These are phyloP conservation scores for Alternaria dauci DNA, from an alignment of 2,329 filamentous ascomycete species.

Conservation along the genomic window DNA sequence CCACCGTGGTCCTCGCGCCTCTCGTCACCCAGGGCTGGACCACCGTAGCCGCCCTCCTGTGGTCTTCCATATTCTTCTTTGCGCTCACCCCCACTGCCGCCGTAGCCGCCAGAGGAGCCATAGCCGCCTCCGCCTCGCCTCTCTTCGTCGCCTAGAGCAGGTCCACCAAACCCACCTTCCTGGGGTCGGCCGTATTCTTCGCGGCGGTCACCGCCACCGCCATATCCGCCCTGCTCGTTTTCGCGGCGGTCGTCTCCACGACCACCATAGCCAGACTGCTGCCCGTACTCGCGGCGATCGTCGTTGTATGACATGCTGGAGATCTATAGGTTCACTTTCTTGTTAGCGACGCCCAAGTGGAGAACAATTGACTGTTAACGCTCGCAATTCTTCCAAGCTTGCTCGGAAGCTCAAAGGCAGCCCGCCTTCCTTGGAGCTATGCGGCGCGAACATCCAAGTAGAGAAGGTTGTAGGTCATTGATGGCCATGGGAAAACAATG, in stretches of 20 bases:
- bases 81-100: slow-evolving; percentile 18
- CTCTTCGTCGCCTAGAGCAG: slow-evolving; percentile 18
- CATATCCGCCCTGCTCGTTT: slow-evolving; percentile 22
- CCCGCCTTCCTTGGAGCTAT: background rate
- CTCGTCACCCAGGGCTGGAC: slow-evolving; percentile 9
- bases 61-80: slow-evolving; percentile 21
- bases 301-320: slow-evolving; percentile 39
- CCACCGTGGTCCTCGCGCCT: slow-evolving; percentile 19
- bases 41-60: slow-evolving; percentile 14
- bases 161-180: slow-evolving; percentile 23
- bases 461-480: background rate
- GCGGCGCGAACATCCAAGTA: background rate
- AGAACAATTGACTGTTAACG: background rate
- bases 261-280: slow-evolving; percentile 22
- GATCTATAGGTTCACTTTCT: background rate
- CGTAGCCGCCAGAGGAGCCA: slow-evolving; percentile 13
- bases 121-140: slow-evolving; percentile 17
- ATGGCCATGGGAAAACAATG: background rate
- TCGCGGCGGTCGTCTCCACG: slow-evolving; percentile 26
- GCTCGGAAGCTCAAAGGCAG: background rate
- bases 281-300: slow-evolving; percentile 26
- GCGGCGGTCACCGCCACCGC: slow-evolving; percentile 26
- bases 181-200: slow-evolving; percentile 29
- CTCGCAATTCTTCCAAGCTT: background rate
- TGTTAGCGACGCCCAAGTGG: background rate